Conservation (phyloP, 208 protist genomes). For the Porcisia hertigi region DNA sequence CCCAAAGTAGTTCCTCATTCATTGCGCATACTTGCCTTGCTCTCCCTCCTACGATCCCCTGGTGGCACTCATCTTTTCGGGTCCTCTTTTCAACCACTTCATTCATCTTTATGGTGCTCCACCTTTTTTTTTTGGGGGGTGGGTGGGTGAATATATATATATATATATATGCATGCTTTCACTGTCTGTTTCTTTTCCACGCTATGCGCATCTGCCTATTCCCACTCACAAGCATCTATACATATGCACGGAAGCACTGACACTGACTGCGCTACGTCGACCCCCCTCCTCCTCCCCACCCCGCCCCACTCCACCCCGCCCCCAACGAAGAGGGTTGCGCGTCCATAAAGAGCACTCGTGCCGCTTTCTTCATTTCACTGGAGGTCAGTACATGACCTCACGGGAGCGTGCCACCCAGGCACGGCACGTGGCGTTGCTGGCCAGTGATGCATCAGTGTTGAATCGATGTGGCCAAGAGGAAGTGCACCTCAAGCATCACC, state of each 20-base stretch:
- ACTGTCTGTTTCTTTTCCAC: background rate
- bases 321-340: background rate
- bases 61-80: too few relatives aligned
- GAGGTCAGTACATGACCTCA: constrained; percentile 6
- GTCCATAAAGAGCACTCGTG: background rate
- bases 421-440: constrained; percentile 40
- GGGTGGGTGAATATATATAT: too few relatives aligned
- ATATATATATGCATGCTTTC: background rate
- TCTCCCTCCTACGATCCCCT: too few relatives aligned
- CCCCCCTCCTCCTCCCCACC: too few relatives aligned
- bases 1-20: too few relatives aligned
- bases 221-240: background rate
- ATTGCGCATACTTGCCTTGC: too few relatives aligned
- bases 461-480: constrained; percentile 39
- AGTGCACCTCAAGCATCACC: constrained; percentile 28
- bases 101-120: too few relatives aligned
- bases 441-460: constrained; percentile 37
- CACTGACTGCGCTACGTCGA: background rate
- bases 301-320: background rate
- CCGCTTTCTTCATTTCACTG: background rate
- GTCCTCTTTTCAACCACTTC: too few relatives aligned
- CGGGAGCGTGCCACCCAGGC: constrained; percentile 22
- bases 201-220: background rate
- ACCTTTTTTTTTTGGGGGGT: background rate
- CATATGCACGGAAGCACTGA: background rate